Evolutionary conservation across 257 asterid species (phyloP).

Genomic region (Lycium barbarum): DNA sequence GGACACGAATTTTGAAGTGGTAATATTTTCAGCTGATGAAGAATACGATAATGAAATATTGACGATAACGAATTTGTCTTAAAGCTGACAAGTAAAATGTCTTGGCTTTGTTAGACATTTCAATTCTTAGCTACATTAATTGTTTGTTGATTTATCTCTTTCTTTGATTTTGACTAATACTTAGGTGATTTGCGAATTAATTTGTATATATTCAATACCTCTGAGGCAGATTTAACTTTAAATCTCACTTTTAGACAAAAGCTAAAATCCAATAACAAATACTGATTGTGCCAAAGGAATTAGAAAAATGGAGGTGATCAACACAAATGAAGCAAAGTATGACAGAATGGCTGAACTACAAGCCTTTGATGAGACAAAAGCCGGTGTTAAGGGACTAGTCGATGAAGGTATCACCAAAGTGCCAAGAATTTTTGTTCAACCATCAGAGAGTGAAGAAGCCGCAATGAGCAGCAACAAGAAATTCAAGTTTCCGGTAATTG

Average conservation of each 20-base stretch:
- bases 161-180: neutral
- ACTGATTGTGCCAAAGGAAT: too few species aligned
- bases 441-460: neutral
- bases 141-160: neutral
- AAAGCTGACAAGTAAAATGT: neutral
- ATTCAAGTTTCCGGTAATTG: neutral
- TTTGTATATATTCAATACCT: neutral
- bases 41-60: neutral
- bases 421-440: constrained; percentile 4
- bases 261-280: too few species aligned
- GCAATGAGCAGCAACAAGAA: neutral
- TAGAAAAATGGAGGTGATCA: too few species aligned
- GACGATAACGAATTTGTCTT: neutral
- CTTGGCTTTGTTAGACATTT: neutral
- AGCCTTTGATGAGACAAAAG: constrained; percentile 27
- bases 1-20: constrained; percentile 14
- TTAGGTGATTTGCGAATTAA: neutral
- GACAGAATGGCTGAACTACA: constrained; percentile 21
- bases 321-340: neutral
- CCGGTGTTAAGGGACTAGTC: constrained; percentile 28
- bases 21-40: neutral
- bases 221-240: too few species aligned
- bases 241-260: too few species aligned
- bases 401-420: constrained; percentile 19
- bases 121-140: neutral